Conservation (phyloP, 2,329 filamentous ascomycete genomes). For the Aspergillus fumigatus region DNA sequence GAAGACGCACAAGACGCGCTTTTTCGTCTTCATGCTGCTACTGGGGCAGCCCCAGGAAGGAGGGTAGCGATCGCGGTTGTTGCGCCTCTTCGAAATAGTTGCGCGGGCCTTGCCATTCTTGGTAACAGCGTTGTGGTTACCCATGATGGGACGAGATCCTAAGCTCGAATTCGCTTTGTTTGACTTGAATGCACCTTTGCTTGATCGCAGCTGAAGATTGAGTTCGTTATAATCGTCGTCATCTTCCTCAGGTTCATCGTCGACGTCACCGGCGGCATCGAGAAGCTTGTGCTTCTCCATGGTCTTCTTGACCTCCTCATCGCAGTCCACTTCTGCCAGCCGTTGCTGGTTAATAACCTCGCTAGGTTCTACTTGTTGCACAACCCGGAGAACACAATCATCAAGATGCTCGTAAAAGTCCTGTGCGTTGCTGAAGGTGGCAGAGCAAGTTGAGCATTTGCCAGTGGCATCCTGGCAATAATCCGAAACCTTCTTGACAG, state of each 20-base stretch:
- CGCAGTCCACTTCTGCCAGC: constrained; percentile 56
- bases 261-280: constrained; percentile 43
- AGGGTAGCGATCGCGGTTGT: constrained; percentile 90
- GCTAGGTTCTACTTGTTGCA: constrained; percentile 55
- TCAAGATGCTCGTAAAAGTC: constrained; percentile 97
- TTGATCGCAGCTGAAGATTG: constrained; percentile 39
- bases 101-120: constrained; percentile 68
- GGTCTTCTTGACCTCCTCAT: constrained; percentile 54
- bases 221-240: constrained; percentile 53
- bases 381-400: constrained; percentile 61
- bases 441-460: constrained; percentile 86
- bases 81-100: constrained; percentile 61
- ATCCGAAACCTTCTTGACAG: constrained; percentile 62
- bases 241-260: constrained; percentile 52
- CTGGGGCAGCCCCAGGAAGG: constrained; percentile 88
- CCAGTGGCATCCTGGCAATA: constrained; percentile 75
- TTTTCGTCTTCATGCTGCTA: constrained; percentile 97
- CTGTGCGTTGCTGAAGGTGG: constrained; percentile 78
- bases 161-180: constrained; percentile 50
- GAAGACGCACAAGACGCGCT: constrained; percentile 89
- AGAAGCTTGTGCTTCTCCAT: constrained; percentile 55
- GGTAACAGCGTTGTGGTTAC: constrained; percentile 41
- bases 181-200: constrained; percentile 45
- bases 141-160: constrained; percentile 49
- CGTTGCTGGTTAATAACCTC: constrained; percentile 55